Evolutionary conservation across 2,329 filamentous ascomycete species (phyloP).

Genomic region (Rhynchosporium secalis): DNA sequence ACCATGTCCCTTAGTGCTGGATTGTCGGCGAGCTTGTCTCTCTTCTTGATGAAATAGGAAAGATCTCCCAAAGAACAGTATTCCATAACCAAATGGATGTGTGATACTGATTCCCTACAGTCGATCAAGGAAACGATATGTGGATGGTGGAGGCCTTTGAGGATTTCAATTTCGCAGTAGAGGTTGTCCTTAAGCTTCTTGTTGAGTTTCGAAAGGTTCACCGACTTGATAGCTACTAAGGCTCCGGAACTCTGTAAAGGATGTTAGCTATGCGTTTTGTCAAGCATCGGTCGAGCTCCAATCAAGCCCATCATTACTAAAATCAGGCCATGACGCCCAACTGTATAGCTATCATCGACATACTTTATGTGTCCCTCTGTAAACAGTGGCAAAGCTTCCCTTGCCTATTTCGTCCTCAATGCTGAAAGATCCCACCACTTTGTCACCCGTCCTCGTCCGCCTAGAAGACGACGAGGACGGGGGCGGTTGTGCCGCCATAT

Average conservation of each 20-base stretch:
- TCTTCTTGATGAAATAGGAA: conserved; percentile 94
- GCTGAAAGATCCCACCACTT: conserved; percentile 70
- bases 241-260: conserved; percentile 67
- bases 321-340: neutral
- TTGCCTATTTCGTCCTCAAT: conserved; percentile 91
- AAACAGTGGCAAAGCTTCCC: conserved; percentile 96
- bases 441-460: conserved; percentile 43
- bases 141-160: conserved; percentile 89
- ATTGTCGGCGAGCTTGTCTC: conserved; percentile 76
- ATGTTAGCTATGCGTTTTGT: conserved; percentile 26
- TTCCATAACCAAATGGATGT: conserved; percentile 98
- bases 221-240: conserved; percentile 93
- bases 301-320: conserved; percentile 23
- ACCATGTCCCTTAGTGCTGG: conserved; percentile 87
- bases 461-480: conserved; percentile 44
- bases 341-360: conserved; percentile 5
- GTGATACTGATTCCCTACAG: conserved; percentile 80
- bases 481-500: conserved; percentile 46
- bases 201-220: conserved; percentile 86
- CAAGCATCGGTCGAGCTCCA: conserved; percentile 2
- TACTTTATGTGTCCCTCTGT: conserved; percentile 82
- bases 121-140: conserved; percentile 97
- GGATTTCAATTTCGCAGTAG: conserved; percentile 91
- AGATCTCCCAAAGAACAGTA: conserved; percentile 95
- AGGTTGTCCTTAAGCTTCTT: conserved; percentile 97